A percentile compares a stretch with the other conserved stretches of the same genome.
phyloP scores from a whole-genome alignment of 352 stramenopile species.

The Phytopythium ostracodes region DNA sequence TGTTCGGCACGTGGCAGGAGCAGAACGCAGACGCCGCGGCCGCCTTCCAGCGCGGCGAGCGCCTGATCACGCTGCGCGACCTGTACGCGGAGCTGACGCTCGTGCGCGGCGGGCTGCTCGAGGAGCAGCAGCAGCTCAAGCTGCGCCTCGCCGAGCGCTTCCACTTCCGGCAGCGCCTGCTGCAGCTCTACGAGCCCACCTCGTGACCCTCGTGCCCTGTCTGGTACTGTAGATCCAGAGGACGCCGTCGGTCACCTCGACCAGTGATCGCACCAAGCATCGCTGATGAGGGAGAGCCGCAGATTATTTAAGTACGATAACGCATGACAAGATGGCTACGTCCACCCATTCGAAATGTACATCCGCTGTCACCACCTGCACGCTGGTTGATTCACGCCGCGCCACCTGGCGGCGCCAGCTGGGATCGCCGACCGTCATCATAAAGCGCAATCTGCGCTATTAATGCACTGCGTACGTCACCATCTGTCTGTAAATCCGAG shows the following conservation, averaged over 20 bases:
- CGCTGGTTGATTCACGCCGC: not conserved
- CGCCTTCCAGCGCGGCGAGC: slow-evolving; percentile 25
- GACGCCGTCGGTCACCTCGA: not conserved
- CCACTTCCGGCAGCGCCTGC: slow-evolving; percentile 36
- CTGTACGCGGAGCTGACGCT: slow-evolving; percentile 39
- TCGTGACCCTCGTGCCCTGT: too few relatives aligned
- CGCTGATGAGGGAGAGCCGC: not conserved
- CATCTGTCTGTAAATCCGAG: not conserved
- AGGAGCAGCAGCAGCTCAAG: slow-evolving; percentile 39
- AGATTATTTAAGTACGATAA: not conserved
- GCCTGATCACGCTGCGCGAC: slow-evolving; percentile 26
- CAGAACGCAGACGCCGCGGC: slow-evolving; percentile 23
- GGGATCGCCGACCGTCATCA: too few relatives aligned
- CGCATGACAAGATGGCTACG: not conserved
- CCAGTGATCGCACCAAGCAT: too few relatives aligned
- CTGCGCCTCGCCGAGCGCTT: slow-evolving; percentile 34
- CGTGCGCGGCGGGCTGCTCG: slow-evolving; percentile 31
- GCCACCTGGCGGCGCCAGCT: not conserved
- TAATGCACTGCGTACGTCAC: not conserved
- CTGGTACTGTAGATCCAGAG: too few relatives aligned
- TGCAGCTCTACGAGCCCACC: slow-evolving; percentile 41
- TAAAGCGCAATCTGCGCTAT: too few relatives aligned
- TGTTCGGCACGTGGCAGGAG: slow-evolving; percentile 29
- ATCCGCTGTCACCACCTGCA: not conserved
- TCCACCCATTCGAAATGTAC: not conserved